Evolutionary conservation across 2,329 filamentous ascomycete genomes (phyloP).

Genomic region (Cadophora gregata): DNA sequence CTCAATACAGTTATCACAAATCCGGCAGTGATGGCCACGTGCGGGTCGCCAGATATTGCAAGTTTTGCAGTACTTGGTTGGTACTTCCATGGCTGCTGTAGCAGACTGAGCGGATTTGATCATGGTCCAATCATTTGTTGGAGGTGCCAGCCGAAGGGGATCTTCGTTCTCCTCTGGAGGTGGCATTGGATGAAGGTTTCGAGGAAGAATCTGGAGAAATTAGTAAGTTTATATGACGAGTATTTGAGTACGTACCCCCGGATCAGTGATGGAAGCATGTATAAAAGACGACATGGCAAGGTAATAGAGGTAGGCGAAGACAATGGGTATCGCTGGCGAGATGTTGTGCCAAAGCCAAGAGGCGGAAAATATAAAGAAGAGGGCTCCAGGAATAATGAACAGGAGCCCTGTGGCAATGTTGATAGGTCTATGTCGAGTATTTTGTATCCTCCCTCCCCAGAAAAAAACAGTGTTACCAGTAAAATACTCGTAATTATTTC

Average conservation of each 20-base stretch:
- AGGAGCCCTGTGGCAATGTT: constrained; percentile 86
- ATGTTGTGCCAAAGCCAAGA: constrained; percentile 84
- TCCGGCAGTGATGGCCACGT: constrained; percentile 91
- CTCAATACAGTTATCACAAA: constrained; percentile 97
- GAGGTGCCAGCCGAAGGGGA: constrained; percentile 79
- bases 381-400: constrained; percentile 75
- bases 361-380: constrained; percentile 87
- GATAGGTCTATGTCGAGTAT: constrained; percentile 84
- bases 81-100: constrained; percentile 94
- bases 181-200: constrained; percentile 91
- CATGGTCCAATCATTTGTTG: constrained; percentile 92
- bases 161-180: constrained; percentile 77
- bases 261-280: constrained; percentile 90
- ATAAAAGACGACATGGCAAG: constrained; percentile 92
- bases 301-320: constrained; percentile 91
- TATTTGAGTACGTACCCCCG: constrained; percentile 71
- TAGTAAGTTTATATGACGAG: constrained; percentile 21
- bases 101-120: constrained; percentile 77
- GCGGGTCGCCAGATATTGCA: constrained; percentile 98
- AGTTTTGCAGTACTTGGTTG: constrained; percentile 96
- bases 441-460: constrained; percentile 83
- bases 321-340: constrained; percentile 84
- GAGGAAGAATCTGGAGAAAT: constrained; percentile 79
- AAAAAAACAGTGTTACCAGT: constrained; percentile 93
- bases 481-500: constrained; percentile 90